Evolutionary conservation across 2,329 filamentous ascomycete genomes (phyloP).

Genomic region (Colletotrichum magnum): DNA sequence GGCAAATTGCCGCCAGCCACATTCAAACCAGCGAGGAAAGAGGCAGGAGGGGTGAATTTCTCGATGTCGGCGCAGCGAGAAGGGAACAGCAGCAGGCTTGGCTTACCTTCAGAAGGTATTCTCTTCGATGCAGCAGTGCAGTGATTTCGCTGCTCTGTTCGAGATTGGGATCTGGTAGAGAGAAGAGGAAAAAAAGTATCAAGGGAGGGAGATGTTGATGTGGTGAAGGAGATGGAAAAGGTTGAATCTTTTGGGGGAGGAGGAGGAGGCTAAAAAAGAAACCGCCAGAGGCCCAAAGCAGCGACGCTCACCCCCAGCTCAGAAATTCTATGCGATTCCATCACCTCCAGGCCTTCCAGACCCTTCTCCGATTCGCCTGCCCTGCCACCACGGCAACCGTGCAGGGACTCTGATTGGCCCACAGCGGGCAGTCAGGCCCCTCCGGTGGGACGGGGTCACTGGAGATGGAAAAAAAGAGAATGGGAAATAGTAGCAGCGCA

Average conservation of each 20-base stretch:
- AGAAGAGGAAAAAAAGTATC: constrained; percentile 34
- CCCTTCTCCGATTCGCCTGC: constrained; percentile 43
- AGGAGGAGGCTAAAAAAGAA: constrained; percentile 55
- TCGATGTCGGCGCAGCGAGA: constrained; percentile 16
- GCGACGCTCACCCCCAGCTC: constrained; percentile 45
- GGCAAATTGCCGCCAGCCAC: not conserved
- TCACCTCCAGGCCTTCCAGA: constrained; percentile 48
- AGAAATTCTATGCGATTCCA: constrained; percentile 64
- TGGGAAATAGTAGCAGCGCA: constrained; percentile 1
- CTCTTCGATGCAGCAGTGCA: constrained; percentile 42
- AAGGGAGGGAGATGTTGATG: constrained; percentile 29
- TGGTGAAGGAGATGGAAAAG: constrained; percentile 35
- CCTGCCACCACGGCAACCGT: constrained; percentile 45
- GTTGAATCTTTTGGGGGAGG: constrained; percentile 41
- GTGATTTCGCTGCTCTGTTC: constrained; percentile 47
- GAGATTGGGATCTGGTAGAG: constrained; percentile 44
- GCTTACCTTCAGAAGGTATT: constrained; percentile 40
- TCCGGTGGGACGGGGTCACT: constrained; percentile 20
- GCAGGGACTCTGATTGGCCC: constrained; percentile 41
- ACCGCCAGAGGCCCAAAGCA: constrained; percentile 40
- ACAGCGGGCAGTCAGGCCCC: not conserved
- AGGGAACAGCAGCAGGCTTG: constrained; percentile 12
- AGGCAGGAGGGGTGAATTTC: constrained; percentile 10
- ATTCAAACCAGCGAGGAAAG: not conserved
- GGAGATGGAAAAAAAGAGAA: constrained; percentile 38